Percentiles rank a stretch among this genome's conserved stretches.
Conservation (phyloP, 2,329 filamentous ascomycete genomes). For the Epichloe typhina region DNA sequence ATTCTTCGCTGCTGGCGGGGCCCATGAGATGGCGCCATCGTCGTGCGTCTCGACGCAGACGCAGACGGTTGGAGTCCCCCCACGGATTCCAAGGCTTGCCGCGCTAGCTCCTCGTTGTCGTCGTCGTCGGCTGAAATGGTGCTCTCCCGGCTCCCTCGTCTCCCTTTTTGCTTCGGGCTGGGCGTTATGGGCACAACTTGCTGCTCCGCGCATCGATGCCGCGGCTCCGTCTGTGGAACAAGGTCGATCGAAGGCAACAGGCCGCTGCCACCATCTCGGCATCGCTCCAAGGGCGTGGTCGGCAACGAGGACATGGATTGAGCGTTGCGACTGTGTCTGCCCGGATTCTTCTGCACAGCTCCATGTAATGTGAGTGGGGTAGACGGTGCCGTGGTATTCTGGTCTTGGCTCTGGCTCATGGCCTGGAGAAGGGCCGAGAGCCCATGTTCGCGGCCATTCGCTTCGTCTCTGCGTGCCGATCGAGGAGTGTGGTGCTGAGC, state of each 20-base stretch:
- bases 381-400: conserved; percentile 56
- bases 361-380: conserved; percentile 45
- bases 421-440: conserved; percentile 75
- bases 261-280: conserved; percentile 32
- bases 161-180: conserved; percentile 26
- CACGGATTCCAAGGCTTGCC: conserved; percentile 39
- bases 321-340: conserved; percentile 58
- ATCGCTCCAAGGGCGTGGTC: conserved; percentile 52
- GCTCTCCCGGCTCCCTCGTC: conserved; percentile 66
- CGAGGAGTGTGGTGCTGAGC: conserved; percentile 40
- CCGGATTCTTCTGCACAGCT: conserved; percentile 32
- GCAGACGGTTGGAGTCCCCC: conserved; percentile 27
- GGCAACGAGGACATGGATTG: conserved; percentile 80
- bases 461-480: conserved; percentile 19
- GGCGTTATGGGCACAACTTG: conserved; percentile 33
- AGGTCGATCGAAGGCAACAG: conserved; percentile 51
- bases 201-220: conserved; percentile 27
- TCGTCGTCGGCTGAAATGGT: conserved; percentile 60
- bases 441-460: conserved; percentile 34
- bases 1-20: conserved; percentile 9
- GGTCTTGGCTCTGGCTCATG: conserved; percentile 46
- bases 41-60: conserved; percentile 11
- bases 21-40: conserved; percentile 10
- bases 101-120: conserved; percentile 39
- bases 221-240: conserved; percentile 46